A percentile compares a stretch with the other conserved stretches of the same genome.
Conservation (phyloP, 148 eudicot species). For the Salicornia ramosissima region DNA sequence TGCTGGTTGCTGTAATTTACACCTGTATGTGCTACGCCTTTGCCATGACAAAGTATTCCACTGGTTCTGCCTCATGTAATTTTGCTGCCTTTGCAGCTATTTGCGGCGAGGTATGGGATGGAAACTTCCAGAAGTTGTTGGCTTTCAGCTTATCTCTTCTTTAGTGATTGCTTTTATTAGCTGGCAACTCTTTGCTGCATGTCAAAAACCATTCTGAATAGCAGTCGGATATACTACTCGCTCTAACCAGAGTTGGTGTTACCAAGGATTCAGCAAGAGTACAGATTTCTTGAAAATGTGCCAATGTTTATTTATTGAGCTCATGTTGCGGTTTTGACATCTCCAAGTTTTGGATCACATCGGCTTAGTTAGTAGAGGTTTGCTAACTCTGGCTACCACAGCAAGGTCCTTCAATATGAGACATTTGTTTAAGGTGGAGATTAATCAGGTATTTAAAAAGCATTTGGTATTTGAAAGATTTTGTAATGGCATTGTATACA, state of each 20-base stretch:
- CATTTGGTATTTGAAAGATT: slow-evolving; percentile 1
- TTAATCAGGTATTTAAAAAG: neutral
- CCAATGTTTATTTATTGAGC: neutral
- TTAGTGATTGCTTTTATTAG: slow-evolving; percentile 86
- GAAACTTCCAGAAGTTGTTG: slow-evolving; percentile 90
- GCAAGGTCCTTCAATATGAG: neutral
- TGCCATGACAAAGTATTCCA: neutral
- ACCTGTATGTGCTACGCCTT: neutral
- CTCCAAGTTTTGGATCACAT: neutral
- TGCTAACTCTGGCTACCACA: neutral
- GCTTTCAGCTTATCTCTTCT: slow-evolving; percentile 74
- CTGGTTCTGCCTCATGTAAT: neutral
- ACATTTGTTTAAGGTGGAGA: neutral
- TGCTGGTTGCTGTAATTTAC: no score
- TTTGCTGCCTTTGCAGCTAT: slow-evolving; percentile 53
- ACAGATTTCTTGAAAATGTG: slow-evolving; percentile 10
- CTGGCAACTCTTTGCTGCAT: slow-evolving; percentile 89
- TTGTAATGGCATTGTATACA: neutral
- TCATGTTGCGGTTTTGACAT: neutral
- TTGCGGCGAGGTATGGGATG: slow-evolving; percentile 80
- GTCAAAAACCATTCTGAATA: slow-evolving; percentile 64
- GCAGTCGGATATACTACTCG: neutral
- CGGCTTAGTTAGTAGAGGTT: slow-evolving; percentile 1
- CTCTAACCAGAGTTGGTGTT: slow-evolving; percentile 3
- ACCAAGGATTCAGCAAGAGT: neutral